Evolutionary conservation across 306 rosid species (phyloP), one percentile per base, ranked within the genome.

Genomic region (Elaeagnus macrophylla): DNA sequence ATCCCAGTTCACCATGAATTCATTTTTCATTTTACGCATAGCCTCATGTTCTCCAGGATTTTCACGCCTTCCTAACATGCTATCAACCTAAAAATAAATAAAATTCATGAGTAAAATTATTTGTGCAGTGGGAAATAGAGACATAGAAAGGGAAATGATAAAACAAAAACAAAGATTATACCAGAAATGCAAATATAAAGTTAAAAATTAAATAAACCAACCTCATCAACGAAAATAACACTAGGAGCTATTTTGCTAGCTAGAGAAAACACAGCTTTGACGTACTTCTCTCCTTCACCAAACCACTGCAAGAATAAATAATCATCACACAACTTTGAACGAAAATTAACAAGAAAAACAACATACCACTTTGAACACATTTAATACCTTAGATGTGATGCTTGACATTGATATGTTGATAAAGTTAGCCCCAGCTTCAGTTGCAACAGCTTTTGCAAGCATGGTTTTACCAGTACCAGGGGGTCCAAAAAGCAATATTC

Each of bases 391-490:
- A 20, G 97, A 90, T 59, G 97, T 78, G 65, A 83, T 86, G 61
- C 97, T 86, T 8, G 97, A 90, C 97, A 90, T 86, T 5, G 97
- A 90, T 57, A 90, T 86, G 69, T 90, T 90, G 50, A 90, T 90
- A 64, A 90, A 90, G 76, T 86, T 90, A 32, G 97, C 97, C 64
- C 97, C 95, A 41, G 97, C 97, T 72, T 90, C 97, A 17, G 97
- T 90, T 57, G 97, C 97, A 60, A 90, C 97, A 66, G 97, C 97
- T 78, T 90, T 90, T 52, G 97, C 97, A 17, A 90, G 97, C 97
- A 90, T 90, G 18, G 97, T 90, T 68, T 90, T 90, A 53, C 97
- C 97, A 11, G 97, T 90, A 47, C 97, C 97, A 20, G 97, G 97
- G 16, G 97, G 97, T 0, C 97, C 97, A 72, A 90, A 90, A 51